Conservation (phyloP, 2,329 filamentous ascomycete species). For the Talaromyces albobiverticillius region DNA sequence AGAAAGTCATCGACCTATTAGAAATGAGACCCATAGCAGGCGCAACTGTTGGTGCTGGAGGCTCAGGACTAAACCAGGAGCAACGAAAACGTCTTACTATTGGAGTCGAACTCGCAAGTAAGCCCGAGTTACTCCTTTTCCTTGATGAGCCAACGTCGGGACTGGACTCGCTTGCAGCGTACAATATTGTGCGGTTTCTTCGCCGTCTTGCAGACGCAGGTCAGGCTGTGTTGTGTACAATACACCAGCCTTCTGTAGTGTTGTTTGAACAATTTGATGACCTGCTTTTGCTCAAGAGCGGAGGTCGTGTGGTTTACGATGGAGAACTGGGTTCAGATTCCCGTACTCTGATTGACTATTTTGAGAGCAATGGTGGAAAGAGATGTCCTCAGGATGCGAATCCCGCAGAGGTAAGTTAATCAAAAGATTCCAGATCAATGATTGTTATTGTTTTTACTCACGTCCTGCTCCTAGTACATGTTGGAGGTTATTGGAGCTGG, state of each 20-base stretch:
- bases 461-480: slow-evolving; percentile 64
- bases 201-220: slow-evolving; percentile 67
- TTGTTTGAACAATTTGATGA: slow-evolving; percentile 88
- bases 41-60: slow-evolving; percentile 59
- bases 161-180: slow-evolving; percentile 67
- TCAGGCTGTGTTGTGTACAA: slow-evolving; percentile 86
- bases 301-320: slow-evolving; percentile 81
- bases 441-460: not conserved
- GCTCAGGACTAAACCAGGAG: slow-evolving; percentile 61
- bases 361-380: slow-evolving; percentile 62
- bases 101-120: slow-evolving; percentile 60
- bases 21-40: slow-evolving; percentile 67
- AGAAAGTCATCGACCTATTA: slow-evolving; percentile 65
- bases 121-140: slow-evolving; percentile 60
- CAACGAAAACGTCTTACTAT: slow-evolving; percentile 67
- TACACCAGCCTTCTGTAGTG: slow-evolving; percentile 83
- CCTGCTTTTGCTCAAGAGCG: slow-evolving; percentile 72
- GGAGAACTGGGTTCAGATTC: slow-evolving; percentile 79
- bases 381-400: slow-evolving; percentile 62
- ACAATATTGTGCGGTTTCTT: slow-evolving; percentile 61
- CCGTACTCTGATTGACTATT: slow-evolving; percentile 66
- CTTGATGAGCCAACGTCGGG: slow-evolving; percentile 63
- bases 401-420: slow-evolving; percentile 63
- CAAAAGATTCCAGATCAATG: not conserved
- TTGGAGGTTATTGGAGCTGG: slow-evolving; percentile 68